Conservation (phyloP, 164 flowering plant genomes). For the Tinospora cordifolia region DNA sequence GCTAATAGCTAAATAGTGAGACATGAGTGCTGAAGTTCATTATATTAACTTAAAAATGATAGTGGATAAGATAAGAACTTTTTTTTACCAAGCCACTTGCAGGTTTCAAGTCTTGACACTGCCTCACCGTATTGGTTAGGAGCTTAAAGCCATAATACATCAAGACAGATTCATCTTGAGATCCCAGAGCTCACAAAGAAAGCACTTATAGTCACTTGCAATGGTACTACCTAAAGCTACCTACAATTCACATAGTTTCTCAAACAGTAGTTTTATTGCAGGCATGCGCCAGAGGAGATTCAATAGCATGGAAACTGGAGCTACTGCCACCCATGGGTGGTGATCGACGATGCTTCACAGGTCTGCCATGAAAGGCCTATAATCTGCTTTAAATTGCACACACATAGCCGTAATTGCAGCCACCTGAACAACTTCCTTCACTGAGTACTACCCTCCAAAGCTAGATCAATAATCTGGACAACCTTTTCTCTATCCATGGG, state of each 20-base stretch:
- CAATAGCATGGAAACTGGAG: constrained; percentile 38
- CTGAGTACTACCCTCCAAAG: constrained; percentile 74
- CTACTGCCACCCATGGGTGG: constrained; percentile 40
- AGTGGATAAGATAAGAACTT: too few species aligned
- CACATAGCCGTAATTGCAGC: constrained; percentile 99
- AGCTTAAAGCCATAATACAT: background rate
- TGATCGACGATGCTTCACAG: constrained; percentile 53
- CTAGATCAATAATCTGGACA: constrained; percentile 81
- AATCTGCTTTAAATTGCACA: constrained; percentile 90
- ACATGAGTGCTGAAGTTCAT: too few species aligned
- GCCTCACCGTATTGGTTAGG: too few species aligned
- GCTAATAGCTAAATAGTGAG: too few species aligned
- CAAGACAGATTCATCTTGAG: background rate
- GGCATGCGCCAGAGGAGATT: constrained; percentile 29
- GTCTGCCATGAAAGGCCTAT: constrained; percentile 93
- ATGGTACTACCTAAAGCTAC: background rate
- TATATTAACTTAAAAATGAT: too few species aligned
- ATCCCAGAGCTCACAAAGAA: background rate
- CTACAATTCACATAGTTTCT: background rate
- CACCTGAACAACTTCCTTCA: constrained; percentile 89
- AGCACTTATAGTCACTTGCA: constrained; percentile 11
- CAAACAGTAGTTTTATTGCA: background rate
- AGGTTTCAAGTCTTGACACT: too few species aligned
- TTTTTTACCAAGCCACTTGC: too few species aligned
- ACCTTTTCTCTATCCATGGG: constrained; percentile 85